Base-by-base conservation (phyloP, 2,329 filamentous ascomycete genomes). In the Proliferodiscus dingleyae region DNA sequence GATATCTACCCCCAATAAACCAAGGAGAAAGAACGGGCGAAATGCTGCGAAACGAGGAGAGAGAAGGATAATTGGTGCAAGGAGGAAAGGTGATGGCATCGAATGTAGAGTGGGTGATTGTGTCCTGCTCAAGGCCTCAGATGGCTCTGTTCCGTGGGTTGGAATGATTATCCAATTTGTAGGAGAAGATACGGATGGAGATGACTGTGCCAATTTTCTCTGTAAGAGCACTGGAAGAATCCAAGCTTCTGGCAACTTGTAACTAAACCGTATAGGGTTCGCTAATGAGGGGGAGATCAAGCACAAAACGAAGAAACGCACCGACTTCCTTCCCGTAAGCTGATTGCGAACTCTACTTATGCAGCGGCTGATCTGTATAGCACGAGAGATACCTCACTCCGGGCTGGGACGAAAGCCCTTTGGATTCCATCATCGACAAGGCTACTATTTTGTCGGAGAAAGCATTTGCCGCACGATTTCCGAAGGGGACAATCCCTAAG, bases 341-440 rank as follows among this genome's bases (percentile, higher is more conserved):
- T 19, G 5, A 34, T n/a, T 21, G n/a, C n/a, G 2, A n/a, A 36
- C 5, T n/a, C n/a, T n/a, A n/a, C 39, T 18, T 45, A 9, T 28
- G 16, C n/a, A 41, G 26, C 21, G 21, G 16, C 52, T 53, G 26
- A 51, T 45, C 28, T 54, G 62, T 30, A 33, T 52, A 88, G 75
- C 94, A 95, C 61, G 93, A 98, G 66, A 75, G 96, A 11, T 98
- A 97, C 62, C 83, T 97, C 45, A 94, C 89, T 0, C 78, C 87
- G 0, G 84, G 87, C 18, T 93, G 85, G 68, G 94, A 98, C 61
- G 71, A 86, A 47, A 97, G 96, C 61, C 82, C 91, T 6, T 70
- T 98, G 21, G 80, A 79, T 1, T 91, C 90, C 0, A 94, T 98
- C 67, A 95, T 93, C 61, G 91, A 90, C 41, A 94, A 86, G 57